Percentiles rank a stretch among this genome's conserved stretches.
These are phyloP conservation scores for Circinella umbellata DNA, from an alignment of 371 early-diverging fungal genomes.

Conservation along the genomic window DNA sequence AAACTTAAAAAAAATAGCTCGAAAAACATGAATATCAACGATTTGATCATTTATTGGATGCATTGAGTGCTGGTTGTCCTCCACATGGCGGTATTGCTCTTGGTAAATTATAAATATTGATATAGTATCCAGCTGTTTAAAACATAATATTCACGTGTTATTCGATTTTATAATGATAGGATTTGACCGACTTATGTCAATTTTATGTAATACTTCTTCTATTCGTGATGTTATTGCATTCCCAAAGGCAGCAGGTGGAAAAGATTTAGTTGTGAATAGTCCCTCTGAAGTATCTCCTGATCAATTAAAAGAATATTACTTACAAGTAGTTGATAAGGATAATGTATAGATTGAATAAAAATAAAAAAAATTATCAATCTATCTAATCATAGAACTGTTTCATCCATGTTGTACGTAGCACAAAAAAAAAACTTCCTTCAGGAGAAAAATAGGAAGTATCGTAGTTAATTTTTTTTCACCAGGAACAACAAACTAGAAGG, in stretches of 20 bases:
- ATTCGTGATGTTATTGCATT: constrained; percentile 95
- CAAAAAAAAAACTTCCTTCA: too few relatives aligned
- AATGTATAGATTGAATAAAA: not conserved
- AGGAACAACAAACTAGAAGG: not conserved
- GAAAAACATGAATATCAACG: constrained; percentile 57
- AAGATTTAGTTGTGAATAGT: constrained; percentile 83
- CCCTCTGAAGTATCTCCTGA: constrained; percentile 68
- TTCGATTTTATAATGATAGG: constrained; percentile 37
- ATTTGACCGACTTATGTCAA: constrained; percentile 84
- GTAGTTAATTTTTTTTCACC: constrained; percentile 2
- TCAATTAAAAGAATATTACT: constrained; percentile 73
- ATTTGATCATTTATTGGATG: constrained; percentile 85
- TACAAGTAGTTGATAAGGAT: constrained; percentile 36
- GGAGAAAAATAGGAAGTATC: too few relatives aligned
- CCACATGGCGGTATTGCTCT: constrained; percentile 93
- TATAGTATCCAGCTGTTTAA: not conserved
- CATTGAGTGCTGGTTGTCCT: constrained; percentile 86
- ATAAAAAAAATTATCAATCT: too few relatives aligned
- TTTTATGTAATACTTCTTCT: constrained; percentile 72
- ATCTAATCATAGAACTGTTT: not conserved
- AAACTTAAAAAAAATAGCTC: constrained; percentile 14
- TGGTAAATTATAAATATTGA: constrained; percentile 41
- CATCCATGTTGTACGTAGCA: too few relatives aligned
- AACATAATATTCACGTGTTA: not conserved
- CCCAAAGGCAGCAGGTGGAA: constrained; percentile 85